These are phyloP conservation scores for Fusarium pseudograminearum DNA, from an alignment of 2,329 filamentous ascomycete species.

Conservation along the genomic window DNA sequence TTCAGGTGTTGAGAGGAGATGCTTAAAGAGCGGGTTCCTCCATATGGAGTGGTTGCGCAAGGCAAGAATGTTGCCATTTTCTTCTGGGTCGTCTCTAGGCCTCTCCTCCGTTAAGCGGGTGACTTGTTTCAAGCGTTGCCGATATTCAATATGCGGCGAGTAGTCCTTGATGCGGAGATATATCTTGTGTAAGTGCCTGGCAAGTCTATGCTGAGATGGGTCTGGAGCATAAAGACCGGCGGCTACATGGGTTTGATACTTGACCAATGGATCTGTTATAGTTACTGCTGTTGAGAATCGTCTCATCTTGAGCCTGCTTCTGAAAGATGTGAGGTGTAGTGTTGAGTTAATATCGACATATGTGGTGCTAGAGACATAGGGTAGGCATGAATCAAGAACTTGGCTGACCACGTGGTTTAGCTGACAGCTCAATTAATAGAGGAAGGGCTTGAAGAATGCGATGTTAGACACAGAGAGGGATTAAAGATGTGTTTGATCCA, in stretches of 20 bases:
- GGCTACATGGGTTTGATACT: constrained; percentile 78
- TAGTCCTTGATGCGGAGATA: constrained; percentile 84
- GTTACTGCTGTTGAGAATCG: constrained; percentile 63
- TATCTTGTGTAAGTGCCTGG: constrained; percentile 80
- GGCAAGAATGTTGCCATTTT: constrained; percentile 57
- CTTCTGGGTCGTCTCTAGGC: constrained; percentile 45
- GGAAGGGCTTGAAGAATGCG: background rate
- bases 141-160: constrained; percentile 77
- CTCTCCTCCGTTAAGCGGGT: constrained; percentile 58
- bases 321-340: background rate
- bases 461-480: background rate
- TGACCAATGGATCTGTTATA: constrained; percentile 79
- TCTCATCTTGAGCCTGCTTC: constrained; percentile 44
- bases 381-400: constrained; percentile 15
- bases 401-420: constrained; percentile 7
- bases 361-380: constrained; percentile 6
- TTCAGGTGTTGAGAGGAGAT: constrained; percentile 68
- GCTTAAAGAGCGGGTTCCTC: constrained; percentile 68
- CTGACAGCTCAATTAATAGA: background rate
- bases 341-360: constrained; percentile 21
- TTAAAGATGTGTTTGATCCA: background rate
- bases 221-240: constrained; percentile 76
- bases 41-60: constrained; percentile 67
- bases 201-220: constrained; percentile 77
- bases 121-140: constrained; percentile 71